Base-by-base conservation (phyloP, 441 rosid species). In the Syzygium syzygioides region DNA sequence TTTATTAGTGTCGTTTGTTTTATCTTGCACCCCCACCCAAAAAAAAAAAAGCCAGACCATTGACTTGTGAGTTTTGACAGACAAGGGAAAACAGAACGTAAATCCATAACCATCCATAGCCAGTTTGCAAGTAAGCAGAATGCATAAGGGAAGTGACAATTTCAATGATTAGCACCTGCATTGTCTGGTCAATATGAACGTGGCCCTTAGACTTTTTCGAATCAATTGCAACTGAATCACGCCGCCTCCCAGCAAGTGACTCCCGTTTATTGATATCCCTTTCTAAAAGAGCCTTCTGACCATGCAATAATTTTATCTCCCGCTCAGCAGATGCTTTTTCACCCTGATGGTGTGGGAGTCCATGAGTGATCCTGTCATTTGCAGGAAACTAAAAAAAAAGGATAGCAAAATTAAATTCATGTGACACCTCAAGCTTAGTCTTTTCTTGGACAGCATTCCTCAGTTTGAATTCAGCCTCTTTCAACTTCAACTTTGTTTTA, bases 351-450 rank as follows among this genome's bases (percentile, higher is more conserved):
- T 37, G 86, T n/a, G 37, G 88, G 64, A 60, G 52, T 79, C 86
- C 80, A 90, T 91, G 28, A 89, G 60, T 85, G 48, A 45, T 53
- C 64, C 76, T 45, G 28, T 79, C 64, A 79, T 34, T 60, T 53
- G 85, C 85, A 66, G 89, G 50, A 84, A 52, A 83, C n/a, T 86
- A 76, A 54, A 55, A 56, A 54, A 62, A 86, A 45, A 19, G 37
- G 83, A 89, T 52, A 41, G 80, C 50, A 86, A 80, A 66, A 89
- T 89, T 23, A 62, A 37, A 86, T 25, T 60, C 48, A 17, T 23
- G 54, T 66, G 56, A 91, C 87, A 97, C 99, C 99, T 98, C 99
- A 89, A 98, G 95, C 94, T 96, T 98, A 86, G 99, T 98, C 93
- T 96, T 98, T 92, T 98, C 98, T 92, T 98, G 99, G 89, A 97